Base-by-base conservation (phyloP, 441 rosid species). In the Eugenia klotzschiana region DNA sequence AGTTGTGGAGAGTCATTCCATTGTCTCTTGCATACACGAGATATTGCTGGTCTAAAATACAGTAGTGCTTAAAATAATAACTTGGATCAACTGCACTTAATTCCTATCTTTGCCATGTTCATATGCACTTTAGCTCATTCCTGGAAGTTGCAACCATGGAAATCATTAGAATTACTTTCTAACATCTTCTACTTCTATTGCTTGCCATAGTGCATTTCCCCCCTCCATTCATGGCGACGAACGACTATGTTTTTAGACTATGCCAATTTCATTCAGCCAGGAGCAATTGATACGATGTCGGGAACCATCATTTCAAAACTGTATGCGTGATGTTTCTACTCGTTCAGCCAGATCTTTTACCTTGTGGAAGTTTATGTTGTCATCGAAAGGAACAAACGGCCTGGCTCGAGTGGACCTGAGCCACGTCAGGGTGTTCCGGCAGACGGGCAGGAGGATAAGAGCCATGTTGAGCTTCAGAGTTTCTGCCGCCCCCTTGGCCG, bases 391-490 rank as follows among this genome's bases (percentile, higher is more conserved):
- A 82, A 95, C 83, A 53, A 89, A 88, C 25, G 87, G 79, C 80
- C 96, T 90, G 79, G 93, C 92, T 54, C 92, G 87, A 12, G 98
- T 94, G 79, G 98, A 93, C 49, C 99, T 88, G 41, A 97, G 96
- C 98, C 98, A 94, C 29, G 99, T 97, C 86, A 97, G 88, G 11
- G 98, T 94, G 88, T 95, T 97, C 57, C 99, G 91, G 88, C 99
- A 97, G 18, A 95, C 99, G 0, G 99, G 98, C 53, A 97, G 85
- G 16, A 97, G 93, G 85, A 97, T 88, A 10, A 97, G 90, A 87
- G 99, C 99, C 99, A 97, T 95, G 86, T 97, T 97, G 89, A 97
- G 90, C 89, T 97, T 97, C 73, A 97, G 94, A 56, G 98, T 97
- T 91, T 97, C 99, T 4, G 98, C 99, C 29, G 98, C 96, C 27